Evolutionary conservation across 176 grass and related monocot species (phyloP).

Genomic region (Dactylis glomerata): DNA sequence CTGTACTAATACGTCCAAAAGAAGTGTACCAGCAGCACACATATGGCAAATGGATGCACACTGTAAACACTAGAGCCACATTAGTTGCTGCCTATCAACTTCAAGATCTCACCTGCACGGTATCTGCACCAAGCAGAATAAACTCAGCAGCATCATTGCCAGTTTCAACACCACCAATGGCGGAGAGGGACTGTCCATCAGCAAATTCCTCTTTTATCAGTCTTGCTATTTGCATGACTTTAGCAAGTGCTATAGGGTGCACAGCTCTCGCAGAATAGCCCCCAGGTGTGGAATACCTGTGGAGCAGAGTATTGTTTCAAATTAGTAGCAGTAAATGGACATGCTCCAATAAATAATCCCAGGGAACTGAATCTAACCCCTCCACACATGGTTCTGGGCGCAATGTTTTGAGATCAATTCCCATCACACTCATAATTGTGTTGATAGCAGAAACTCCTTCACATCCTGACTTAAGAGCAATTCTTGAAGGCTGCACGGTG

Average conservation of each 20-base stretch:
- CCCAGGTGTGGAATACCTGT: conserved; percentile 89
- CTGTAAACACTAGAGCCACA: background rate
- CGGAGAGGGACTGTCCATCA: conserved; percentile 80
- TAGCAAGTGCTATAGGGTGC: conserved; percentile 91
- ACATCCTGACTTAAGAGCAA: conserved; percentile 82
- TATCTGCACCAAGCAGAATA: conserved; percentile 92
- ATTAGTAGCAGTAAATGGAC: conserved; percentile 2
- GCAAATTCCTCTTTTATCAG: conserved; percentile 84
- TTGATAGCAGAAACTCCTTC: conserved; percentile 96
- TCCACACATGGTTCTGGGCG: conserved; percentile 89
- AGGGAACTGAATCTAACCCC: conserved; percentile 57
- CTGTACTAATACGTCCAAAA: background rate
- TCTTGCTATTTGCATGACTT: conserved; percentile 93
- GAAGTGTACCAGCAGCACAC: background rate
- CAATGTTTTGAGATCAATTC: conserved; percentile 86
- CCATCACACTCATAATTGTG: conserved; percentile 99
- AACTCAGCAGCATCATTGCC: conserved; percentile 90
- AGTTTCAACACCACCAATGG: conserved; percentile 87
- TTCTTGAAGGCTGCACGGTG: conserved; percentile 70
- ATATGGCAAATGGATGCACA: background rate
- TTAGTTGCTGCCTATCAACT: background rate
- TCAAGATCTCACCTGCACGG: conserved; percentile 69
- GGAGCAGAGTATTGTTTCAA: conserved; percentile 5
- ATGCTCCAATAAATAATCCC: conserved; percentile 14
- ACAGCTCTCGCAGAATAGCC: conserved; percentile 95